These are phyloP conservation scores for Geotrichum restrictum DNA, from an alignment of 1,139 yeast genomes.

Conservation along the genomic window DNA sequence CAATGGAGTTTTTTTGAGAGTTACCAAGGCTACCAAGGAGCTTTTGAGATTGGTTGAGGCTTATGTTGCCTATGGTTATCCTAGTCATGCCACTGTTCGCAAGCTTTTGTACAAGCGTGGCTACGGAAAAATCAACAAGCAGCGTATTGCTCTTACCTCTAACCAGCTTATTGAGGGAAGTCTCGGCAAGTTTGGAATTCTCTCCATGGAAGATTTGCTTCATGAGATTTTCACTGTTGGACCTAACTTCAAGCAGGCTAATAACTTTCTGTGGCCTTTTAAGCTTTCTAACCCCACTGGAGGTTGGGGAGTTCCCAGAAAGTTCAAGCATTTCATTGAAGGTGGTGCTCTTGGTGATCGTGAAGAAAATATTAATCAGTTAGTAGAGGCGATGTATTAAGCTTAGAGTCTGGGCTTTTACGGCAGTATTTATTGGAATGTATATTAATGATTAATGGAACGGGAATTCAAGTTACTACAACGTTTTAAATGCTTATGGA, in stretches of 20 bases:
- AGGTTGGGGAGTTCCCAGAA: slow-evolving; percentile 99
- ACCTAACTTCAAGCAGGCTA: slow-evolving; percentile 99
- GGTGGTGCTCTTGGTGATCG: slow-evolving; percentile 99
- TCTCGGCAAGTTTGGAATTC: slow-evolving; percentile 95
- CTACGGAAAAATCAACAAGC: slow-evolving; percentile 98
- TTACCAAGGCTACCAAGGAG: slow-evolving; percentile 98
- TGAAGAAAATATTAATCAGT: slow-evolving; percentile 96
- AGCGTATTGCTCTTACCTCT: slow-evolving; percentile 86
- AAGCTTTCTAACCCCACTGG: slow-evolving; percentile 98
- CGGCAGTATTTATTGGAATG: slow-evolving; percentile 7
- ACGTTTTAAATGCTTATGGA: too few species aligned
- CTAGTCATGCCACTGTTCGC: slow-evolving; percentile 92
- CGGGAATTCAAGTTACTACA: neutral
- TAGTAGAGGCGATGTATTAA: slow-evolving; percentile 65
- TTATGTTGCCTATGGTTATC: slow-evolving; percentile 99
- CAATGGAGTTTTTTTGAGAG: slow-evolving; percentile 96
- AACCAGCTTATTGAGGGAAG: slow-evolving; percentile 89
- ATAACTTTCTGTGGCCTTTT: slow-evolving; percentile 99
- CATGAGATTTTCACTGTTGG: slow-evolving; percentile 99
- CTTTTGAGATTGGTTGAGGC: slow-evolving; percentile 97
- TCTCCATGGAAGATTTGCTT: slow-evolving; percentile 93
- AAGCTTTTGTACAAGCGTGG: slow-evolving; percentile 99
- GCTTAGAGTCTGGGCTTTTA: slow-evolving; percentile 1
- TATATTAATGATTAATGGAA: slow-evolving; percentile 8
- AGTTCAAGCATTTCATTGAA: slow-evolving; percentile 99